Percentiles rank a stretch among this genome's conserved stretches.
phyloP scores from a whole-genome alignment of 2,329 filamentous ascomycete species.

The Venturia pyrina region DNA sequence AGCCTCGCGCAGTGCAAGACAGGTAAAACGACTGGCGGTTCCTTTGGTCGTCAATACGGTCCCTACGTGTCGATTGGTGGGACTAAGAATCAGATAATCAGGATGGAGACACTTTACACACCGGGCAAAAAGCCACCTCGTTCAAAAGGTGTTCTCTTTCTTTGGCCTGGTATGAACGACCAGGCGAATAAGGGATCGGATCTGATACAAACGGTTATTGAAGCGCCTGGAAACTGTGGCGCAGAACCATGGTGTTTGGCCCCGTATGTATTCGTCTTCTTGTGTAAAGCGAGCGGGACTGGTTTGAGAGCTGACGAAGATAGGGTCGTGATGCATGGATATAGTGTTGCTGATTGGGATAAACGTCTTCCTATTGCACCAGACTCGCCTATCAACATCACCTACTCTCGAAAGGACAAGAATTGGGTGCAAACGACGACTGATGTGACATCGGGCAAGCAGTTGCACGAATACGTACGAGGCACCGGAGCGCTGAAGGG shows the following conservation, averaged over 20 bases:
- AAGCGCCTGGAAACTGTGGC: not conserved
- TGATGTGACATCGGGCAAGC: not conserved
- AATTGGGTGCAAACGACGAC: constrained; percentile 3
- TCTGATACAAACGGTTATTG: not conserved
- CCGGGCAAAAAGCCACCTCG: not conserved
- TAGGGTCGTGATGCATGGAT: constrained; percentile 5
- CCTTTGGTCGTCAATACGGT: not conserved
- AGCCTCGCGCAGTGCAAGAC: not conserved
- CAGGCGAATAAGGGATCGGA: not conserved
- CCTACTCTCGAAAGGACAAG: not conserved
- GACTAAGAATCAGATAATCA: not conserved
- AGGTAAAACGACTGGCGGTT: not conserved
- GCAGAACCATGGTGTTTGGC: not conserved
- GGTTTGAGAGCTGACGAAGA: not conserved
- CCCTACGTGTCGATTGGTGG: not conserved
- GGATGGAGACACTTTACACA: constrained; percentile 2
- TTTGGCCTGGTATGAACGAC: not conserved
- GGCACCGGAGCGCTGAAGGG: not conserved
- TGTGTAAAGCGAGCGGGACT: too few relatives aligned
- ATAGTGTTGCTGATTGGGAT: not conserved
- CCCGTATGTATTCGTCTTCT: not conserved
- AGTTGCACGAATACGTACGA: not conserved
- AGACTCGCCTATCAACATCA: constrained; percentile 3
- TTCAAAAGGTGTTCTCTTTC: not conserved
- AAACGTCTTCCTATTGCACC: not conserved